Conservation (phyloP, 129 eudicot genomes). For the Centaurea solstitialis region DNA sequence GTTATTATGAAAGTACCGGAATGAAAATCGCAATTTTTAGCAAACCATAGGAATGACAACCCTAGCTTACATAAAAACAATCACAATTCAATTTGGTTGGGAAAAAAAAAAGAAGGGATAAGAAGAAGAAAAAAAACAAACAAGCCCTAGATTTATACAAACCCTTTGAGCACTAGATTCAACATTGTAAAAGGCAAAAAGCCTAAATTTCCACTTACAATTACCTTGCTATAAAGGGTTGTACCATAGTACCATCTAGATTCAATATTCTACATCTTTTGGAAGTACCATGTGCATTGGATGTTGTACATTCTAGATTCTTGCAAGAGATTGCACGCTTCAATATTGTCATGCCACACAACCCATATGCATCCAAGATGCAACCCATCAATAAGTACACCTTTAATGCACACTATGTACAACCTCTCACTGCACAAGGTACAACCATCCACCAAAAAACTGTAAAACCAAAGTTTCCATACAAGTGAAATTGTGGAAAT, state of each 20-base stretch:
- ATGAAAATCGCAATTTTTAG: too few relatives aligned
- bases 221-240: background rate
- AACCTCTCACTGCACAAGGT: background rate
- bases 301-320: background rate
- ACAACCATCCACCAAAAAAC: background rate
- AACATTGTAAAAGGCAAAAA: too few relatives aligned
- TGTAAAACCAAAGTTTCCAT: conserved; percentile 15
- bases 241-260: background rate
- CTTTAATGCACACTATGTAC: background rate
- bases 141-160: too few relatives aligned
- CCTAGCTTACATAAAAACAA: too few relatives aligned
- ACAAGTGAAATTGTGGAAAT: conserved; percentile 27
- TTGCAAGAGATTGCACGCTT: background rate
- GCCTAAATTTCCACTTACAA: background rate
- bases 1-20: too few relatives aligned
- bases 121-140: too few relatives aligned
- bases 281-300: background rate
- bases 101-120: too few relatives aligned
- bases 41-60: too few relatives aligned
- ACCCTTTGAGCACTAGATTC: too few relatives aligned
- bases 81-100: too few relatives aligned
- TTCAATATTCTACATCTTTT: background rate
- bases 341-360: background rate
- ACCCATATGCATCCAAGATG: background rate
- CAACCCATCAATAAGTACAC: background rate